Evolutionary conservation across 192 early-diverging fungal genomes (phyloP), one percentile per base, ranked within the genome.

Genomic region (Mortierella antarctica): DNA sequence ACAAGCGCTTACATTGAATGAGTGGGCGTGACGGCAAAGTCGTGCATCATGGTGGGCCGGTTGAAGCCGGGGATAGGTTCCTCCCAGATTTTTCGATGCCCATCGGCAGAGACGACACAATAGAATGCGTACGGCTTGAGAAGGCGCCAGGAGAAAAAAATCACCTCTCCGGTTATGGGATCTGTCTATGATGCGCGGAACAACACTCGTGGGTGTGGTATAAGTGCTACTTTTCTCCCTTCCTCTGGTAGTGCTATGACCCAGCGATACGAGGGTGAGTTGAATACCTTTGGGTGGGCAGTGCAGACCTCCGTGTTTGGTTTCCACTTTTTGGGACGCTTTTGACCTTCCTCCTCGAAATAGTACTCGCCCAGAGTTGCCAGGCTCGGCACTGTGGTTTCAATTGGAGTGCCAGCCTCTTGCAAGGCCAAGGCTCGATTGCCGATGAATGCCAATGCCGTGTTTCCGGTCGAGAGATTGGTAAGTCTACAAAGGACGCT

Each of bases 281-380:
- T 54, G n/a, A 31, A 48, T 79, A 71, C 75, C 68, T 79, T 79
- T 5, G 75, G 75, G 39, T 79, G 75, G 1, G 75, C 75, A 20
- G 75, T 79, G 44, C 70, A 69, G 14, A 60, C 56, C 18, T 62
- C 65, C 12, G 23, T 9, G 11, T n/a, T 23, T 39, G 20, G 41
- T 7, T 39, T 44, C 42, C 53, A 41, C 40, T 66, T 58, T 45
- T 62, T 57, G 5, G 42, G 14, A 23, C 17, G 6, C 17, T 23
- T 41, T 12, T 44, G 31, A 11, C 48, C 58, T 10, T 55, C 73
- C 15, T 74, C 65, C 21, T 79, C 68, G 59, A 79, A 79, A 45
- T 55, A 79, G 31, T 79, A 79, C 14, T 65, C 49, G 12, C 75
- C 75, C 0, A 52, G 51, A 8, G 75, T 79, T 20, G 70, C 60